Conservation (phyloP, 176 grass and related monocot species). For the Zizania latifolia region DNA sequence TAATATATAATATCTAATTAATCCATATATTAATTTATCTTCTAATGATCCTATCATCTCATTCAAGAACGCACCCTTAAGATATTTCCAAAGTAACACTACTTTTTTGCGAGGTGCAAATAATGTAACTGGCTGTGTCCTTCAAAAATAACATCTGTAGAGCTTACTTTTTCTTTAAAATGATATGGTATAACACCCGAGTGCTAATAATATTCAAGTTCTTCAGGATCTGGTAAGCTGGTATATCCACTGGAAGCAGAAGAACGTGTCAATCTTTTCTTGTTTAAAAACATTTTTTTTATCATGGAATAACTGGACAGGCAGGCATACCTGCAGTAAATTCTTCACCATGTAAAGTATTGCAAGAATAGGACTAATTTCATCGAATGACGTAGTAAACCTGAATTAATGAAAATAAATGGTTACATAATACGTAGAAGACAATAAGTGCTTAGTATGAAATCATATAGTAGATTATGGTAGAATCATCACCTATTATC, state of each 20-base stretch:
- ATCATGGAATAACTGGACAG: conserved; percentile 5
- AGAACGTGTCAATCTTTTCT: conserved; percentile 1
- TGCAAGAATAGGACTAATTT: conserved; percentile 55
- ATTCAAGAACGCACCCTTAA: too few relatives aligned
- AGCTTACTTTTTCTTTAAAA: conserved; percentile 59
- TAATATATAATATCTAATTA: too few relatives aligned
- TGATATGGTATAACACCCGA: conserved; percentile 49
- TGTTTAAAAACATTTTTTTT: background rate
- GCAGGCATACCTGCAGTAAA: conserved; percentile 43
- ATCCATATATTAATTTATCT: too few relatives aligned
- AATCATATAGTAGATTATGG: too few relatives aligned
- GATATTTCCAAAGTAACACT: too few relatives aligned
- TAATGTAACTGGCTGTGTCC: too few relatives aligned
- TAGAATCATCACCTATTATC: conserved; percentile 43
- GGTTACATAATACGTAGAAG: background rate
- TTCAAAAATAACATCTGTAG: too few relatives aligned
- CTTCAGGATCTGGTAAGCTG: conserved; percentile 69
- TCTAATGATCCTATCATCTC: too few relatives aligned
- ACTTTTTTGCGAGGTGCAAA: too few relatives aligned
- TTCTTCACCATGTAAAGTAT: conserved; percentile 61
- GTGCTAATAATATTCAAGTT: conserved; percentile 78
- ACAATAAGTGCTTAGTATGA: background rate
- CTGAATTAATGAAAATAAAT: conserved; percentile 32
- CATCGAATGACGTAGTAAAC: conserved; percentile 45
- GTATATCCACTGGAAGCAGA: conserved; percentile 42